A percentile compares a stretch with the other conserved stretches of the same genome.
Conservation (phyloP, 1,284 basidiomycete genomes). For the Sporisorium graminicola region DNA sequence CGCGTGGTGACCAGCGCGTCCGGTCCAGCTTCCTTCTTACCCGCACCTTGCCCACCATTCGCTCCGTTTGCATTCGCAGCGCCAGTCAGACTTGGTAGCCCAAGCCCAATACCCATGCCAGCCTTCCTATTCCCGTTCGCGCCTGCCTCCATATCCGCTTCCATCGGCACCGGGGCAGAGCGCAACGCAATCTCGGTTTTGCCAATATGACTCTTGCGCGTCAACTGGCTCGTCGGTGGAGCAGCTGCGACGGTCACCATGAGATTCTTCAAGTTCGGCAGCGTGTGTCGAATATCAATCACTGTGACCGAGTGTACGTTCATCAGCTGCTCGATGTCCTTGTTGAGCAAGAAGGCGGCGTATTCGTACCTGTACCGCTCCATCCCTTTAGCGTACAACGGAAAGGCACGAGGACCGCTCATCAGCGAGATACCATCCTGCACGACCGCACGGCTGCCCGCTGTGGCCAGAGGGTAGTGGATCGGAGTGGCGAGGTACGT, state of each 20-base stretch:
- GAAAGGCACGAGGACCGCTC: conserved; percentile 71
- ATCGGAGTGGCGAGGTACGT: conserved; percentile 58
- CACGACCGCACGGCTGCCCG: conserved; percentile 62
- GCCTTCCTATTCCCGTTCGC: conserved; percentile 8
- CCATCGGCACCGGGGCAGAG: conserved; percentile 1
- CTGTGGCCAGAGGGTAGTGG: conserved; percentile 63
- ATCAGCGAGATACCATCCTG: conserved; percentile 67
- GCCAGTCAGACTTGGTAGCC: conserved; percentile 13
- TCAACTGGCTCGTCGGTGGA: conserved; percentile 37
- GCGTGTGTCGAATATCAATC: conserved; percentile 92
- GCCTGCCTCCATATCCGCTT: background rate
- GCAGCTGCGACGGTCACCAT: conserved; percentile 78
- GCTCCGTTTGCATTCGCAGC: background rate
- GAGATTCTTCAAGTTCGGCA: conserved; percentile 95
- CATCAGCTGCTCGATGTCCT: conserved; percentile 82
- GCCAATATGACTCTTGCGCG: conserved; percentile 46
- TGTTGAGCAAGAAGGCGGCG: conserved; percentile 95
- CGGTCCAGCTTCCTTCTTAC: conserved; percentile 12
- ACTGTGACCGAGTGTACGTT: conserved; percentile 72
- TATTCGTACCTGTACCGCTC: conserved; percentile 98
- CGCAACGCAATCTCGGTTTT: conserved; percentile 45
- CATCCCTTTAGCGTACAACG: conserved; percentile 91
- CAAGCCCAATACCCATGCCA: conserved; percentile 28
- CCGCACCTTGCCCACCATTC: background rate
- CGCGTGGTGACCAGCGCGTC: conserved; percentile 41